Evolutionary conservation across 2,329 filamentous ascomycete genomes (phyloP).

Genomic region (Colletotrichum tropicale): DNA sequence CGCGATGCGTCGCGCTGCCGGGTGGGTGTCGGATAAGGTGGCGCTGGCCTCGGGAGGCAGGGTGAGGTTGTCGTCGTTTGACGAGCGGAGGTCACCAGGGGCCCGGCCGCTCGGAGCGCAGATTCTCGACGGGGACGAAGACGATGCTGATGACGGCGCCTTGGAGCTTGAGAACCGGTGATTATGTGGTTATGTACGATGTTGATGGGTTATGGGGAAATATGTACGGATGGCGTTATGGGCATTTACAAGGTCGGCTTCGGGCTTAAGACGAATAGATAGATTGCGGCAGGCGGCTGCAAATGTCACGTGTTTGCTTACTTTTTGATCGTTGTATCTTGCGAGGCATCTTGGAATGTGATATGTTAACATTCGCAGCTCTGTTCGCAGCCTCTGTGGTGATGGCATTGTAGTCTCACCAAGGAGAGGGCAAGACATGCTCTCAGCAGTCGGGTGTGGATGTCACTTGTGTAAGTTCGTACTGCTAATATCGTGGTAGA

Average conservation of each 20-base stretch:
- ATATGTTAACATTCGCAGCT: not conserved
- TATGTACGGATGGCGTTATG: not conserved
- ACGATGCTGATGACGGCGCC: slow-evolving; percentile 40
- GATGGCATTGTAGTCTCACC: not conserved
- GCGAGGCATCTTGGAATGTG: not conserved
- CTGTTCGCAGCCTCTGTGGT: not conserved
- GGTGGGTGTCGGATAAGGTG: slow-evolving; percentile 65
- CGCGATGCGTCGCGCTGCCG: slow-evolving; percentile 54
- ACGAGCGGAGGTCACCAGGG: slow-evolving; percentile 44
- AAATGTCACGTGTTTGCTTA: not conserved
- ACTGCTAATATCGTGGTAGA: not conserved
- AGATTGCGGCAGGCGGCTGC: not conserved
- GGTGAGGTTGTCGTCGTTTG: slow-evolving; percentile 53
- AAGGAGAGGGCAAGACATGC: not conserved
- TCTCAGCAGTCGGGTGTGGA: not conserved
- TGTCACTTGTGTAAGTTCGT: not conserved
- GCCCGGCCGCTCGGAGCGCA: slow-evolving; percentile 26
- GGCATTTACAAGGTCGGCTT: not conserved
- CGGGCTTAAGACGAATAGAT: not conserved
- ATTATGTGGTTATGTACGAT: not conserved
- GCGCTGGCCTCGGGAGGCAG: slow-evolving; percentile 59
- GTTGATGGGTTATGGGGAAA: not conserved
- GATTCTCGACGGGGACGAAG: slow-evolving; percentile 48
- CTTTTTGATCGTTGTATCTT: not conserved
- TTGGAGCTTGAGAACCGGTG: slow-evolving; percentile 47